Conservation (phyloP, 2,329 filamentous ascomycete genomes). For the Colletotrichum incanum region DNA sequence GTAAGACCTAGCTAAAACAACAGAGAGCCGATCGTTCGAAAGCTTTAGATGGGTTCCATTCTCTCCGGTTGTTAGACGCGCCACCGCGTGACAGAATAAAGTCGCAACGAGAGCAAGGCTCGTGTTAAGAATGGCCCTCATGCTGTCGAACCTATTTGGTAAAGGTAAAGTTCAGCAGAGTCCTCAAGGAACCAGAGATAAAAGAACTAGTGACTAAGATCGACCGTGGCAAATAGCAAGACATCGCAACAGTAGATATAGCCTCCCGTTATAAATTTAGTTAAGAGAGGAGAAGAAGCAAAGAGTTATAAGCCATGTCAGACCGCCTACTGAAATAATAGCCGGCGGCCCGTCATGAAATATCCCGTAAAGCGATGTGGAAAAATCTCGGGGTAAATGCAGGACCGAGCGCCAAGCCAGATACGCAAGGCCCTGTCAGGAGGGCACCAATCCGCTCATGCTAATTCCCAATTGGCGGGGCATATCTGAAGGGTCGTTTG, state of each 20-base stretch:
- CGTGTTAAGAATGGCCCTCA: not conserved
- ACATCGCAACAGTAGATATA: too few relatives aligned
- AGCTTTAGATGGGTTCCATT: constrained; percentile 53
- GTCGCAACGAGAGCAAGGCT: not conserved
- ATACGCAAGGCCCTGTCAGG: not conserved
- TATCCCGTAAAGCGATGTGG: constrained; percentile 20
- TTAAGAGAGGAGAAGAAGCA: not conserved
- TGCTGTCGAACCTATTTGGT: not conserved
- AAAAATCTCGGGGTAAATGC: constrained; percentile 13
- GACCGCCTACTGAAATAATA: not conserved
- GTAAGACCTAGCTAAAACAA: constrained; percentile 54
- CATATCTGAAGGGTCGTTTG: too few relatives aligned
- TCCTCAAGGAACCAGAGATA: not conserved
- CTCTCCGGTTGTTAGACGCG: constrained; percentile 44
- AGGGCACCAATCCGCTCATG: constrained; percentile 17
- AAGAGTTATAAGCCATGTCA: not conserved
- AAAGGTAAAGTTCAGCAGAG: not conserved
- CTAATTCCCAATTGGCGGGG: too few relatives aligned
- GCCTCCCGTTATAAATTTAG: not conserved
- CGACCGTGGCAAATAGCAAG: too few relatives aligned
- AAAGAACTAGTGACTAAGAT: not conserved
- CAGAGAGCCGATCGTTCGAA: constrained; percentile 56
- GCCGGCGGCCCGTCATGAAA: not conserved
- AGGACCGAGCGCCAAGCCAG: constrained; percentile 18
- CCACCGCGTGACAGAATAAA: not conserved